Base-by-base conservation (phyloP, 768 basidiomycete genomes). In the Hortiboletus campestris region DNA sequence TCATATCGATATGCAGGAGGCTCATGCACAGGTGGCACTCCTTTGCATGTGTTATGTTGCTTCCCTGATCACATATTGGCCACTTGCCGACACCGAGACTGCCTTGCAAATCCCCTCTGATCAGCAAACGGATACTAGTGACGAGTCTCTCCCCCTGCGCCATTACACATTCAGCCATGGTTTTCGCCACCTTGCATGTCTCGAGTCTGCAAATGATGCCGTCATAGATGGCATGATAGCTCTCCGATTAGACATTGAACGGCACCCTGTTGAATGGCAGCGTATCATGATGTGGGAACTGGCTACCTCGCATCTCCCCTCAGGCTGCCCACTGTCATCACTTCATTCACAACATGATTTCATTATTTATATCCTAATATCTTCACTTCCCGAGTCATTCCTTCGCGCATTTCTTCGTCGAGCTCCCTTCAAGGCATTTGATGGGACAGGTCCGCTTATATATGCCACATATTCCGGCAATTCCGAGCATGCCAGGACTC, bases 371-470 rank as follows among this genome's bases (percentile, higher is more conserved):
- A 13, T 44, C 12, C 12, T 51, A 8, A 29, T 44, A 6, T 25
- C 42, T 6, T 14, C n/a, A 7, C 32, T 36, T 19, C 57, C 57
- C 7, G 39, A 46, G 16, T 3, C 32, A 22, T 50, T 38, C 5
- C 44, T 59, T 9, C n/a, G 4, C 8, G 19, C 41, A 11, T 59
- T 51, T n/a, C 48, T 55, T 22, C 35, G 17, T n/a, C 48, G 12
- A 22, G 32, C 35, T 10, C 40, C 40, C n/a, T 43, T 54, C 46
- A 43, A 41, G n/a, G 6, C 38, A 22, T 34, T 22, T 14, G 38
- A 29, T 3, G 39, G 56, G n/a, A 63, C 58, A 2, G 58, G 46
- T 5, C 55, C 61, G 0, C 52, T 61, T 1, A 29, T 62, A 17
- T 62, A 62, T 39, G 55, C 55, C 10, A 35, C 55, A 5, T 44